These are phyloP conservation scores for Herpetomonas samuelpessoai DNA, from an alignment of 208 protist species.

Conservation along the genomic window DNA sequence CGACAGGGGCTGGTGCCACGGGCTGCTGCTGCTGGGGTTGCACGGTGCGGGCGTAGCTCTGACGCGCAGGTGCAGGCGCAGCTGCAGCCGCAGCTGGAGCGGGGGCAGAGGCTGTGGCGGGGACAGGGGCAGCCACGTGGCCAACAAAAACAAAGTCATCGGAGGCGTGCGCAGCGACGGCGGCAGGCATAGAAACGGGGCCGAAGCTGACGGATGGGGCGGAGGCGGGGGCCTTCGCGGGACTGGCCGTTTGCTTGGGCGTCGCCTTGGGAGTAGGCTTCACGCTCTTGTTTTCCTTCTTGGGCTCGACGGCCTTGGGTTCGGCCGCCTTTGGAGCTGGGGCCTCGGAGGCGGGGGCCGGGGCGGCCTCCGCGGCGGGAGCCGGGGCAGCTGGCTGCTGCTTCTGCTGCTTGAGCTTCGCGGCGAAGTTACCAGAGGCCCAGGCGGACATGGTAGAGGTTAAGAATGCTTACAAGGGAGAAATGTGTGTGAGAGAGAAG, in stretches of 20 bases:
- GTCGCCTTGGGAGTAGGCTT: slow-evolving; percentile 5
- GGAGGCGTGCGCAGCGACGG: slow-evolving; percentile 19
- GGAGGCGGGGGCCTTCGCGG: slow-evolving; percentile 13
- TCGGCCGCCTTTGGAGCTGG: neutral
- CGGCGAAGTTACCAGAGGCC: slow-evolving; percentile 44
- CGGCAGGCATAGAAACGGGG: slow-evolving; percentile 43
- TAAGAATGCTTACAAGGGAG: neutral
- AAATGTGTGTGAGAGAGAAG: slow-evolving; percentile 6
- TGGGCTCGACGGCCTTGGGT: neutral
- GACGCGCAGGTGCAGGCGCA: slow-evolving; percentile 1
- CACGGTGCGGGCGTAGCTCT: neutral
- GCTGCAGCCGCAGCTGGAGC: slow-evolving; percentile 1
- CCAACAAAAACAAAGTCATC: slow-evolving; percentile 25
- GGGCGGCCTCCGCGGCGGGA: neutral
- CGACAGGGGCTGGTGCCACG: neutral
- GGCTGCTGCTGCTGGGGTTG: slow-evolving; percentile 5
- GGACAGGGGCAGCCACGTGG: slow-evolving; percentile 9
- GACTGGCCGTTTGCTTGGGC: slow-evolving; percentile 2
- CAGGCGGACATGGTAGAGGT: slow-evolving; percentile 53
- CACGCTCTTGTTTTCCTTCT: slow-evolving; percentile 2
- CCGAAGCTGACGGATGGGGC: slow-evolving; percentile 16
- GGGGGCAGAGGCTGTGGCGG: slow-evolving; percentile 12
- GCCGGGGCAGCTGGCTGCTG: neutral
- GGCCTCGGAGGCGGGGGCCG: neutral
- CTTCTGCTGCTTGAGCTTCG: neutral